phyloP scores from a whole-genome alignment of 2,329 filamentous ascomycete species.

The Zasmidium cellare region DNA sequence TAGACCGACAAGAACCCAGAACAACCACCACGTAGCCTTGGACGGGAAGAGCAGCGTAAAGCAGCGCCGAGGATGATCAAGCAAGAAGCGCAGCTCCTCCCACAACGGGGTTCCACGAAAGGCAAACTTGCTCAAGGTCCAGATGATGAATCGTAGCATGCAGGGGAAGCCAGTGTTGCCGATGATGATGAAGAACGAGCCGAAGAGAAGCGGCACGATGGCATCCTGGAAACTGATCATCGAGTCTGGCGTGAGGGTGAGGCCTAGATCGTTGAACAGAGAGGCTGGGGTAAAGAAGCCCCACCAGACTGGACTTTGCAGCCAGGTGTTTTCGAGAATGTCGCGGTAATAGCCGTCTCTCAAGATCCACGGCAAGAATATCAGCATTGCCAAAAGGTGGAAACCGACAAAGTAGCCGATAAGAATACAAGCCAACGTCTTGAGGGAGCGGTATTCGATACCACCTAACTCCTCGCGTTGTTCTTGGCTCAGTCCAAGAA shows the following conservation, averaged over 20 bases:
- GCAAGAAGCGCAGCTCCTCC: conserved; percentile 86
- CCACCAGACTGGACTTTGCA: conserved; percentile 78
- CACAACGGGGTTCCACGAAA: conserved; percentile 69
- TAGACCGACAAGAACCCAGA: conserved; percentile 77
- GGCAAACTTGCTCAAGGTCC: conserved; percentile 69
- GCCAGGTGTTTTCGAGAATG: conserved; percentile 59
- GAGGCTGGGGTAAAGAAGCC: conserved; percentile 85
- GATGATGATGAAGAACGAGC: conserved; percentile 86
- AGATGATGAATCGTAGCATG: conserved; percentile 91
- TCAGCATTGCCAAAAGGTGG: conserved; percentile 71
- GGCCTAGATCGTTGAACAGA: conserved; percentile 93
- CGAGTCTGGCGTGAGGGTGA: conserved; percentile 87
- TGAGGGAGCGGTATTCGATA: conserved; percentile 91
- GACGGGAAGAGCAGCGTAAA: conserved; percentile 93
- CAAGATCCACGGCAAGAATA: conserved; percentile 78
- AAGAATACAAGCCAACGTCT: conserved; percentile 78
- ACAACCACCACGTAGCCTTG: conserved; percentile 92
- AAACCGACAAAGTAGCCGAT: conserved; percentile 80
- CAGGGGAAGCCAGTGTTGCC: conserved; percentile 95
- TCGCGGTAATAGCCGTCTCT: conserved; percentile 58
- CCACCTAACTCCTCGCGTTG: conserved; percentile 94
- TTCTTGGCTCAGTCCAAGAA: conserved; percentile 82
- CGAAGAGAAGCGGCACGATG: conserved; percentile 71
- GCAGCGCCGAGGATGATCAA: conserved; percentile 93
- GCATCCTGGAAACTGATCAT: conserved; percentile 87